A percentile compares a stretch with the other conserved stretches of the same genome.
phyloP scores from a whole-genome alignment of 257 asterid genomes.

The Lantana camara region DNA sequence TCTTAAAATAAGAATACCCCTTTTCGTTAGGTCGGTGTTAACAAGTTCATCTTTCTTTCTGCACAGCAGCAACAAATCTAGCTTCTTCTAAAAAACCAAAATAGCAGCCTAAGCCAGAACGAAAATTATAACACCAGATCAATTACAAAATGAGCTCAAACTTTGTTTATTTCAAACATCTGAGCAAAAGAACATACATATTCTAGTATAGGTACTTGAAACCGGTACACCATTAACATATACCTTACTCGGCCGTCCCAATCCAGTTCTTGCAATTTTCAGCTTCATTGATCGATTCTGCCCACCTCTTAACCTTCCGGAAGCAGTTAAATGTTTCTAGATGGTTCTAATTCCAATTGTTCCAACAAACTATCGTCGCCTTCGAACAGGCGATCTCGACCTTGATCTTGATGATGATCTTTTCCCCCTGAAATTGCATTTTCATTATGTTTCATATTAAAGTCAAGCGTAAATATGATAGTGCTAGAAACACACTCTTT shows the following conservation, averaged over 20 bases:
- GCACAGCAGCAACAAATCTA: neutral
- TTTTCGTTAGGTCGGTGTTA: too few relatives aligned
- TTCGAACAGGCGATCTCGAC: slow-evolving; percentile 78
- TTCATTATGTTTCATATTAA: slow-evolving; percentile 34
- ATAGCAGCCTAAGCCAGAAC: neutral
- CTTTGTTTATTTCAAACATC: slow-evolving; percentile 10
- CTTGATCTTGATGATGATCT: slow-evolving; percentile 62
- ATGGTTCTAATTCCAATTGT: neutral
- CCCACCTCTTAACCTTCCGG: slow-evolving; percentile 17
- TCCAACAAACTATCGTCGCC: slow-evolving; percentile 45
- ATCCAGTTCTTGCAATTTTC: slow-evolving; percentile 10
- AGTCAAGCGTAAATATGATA: neutral
- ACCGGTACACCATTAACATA: slow-evolving; percentile 17
- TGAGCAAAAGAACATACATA: neutral
- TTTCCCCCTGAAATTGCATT: slow-evolving; percentile 60
- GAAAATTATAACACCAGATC: neutral
- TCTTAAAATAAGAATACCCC: too few relatives aligned
- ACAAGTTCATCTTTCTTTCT: too few relatives aligned
- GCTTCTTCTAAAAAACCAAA: neutral
- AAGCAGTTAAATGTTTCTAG: neutral
- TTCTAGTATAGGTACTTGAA: slow-evolving; percentile 2
- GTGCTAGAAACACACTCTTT: slow-evolving; percentile 16
- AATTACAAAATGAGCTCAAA: slow-evolving; percentile 4
- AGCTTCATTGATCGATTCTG: neutral
- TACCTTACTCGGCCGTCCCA: neutral